Conservation (phyloP, 257 asterid species). For the Osmanthus fragrans region DNA sequence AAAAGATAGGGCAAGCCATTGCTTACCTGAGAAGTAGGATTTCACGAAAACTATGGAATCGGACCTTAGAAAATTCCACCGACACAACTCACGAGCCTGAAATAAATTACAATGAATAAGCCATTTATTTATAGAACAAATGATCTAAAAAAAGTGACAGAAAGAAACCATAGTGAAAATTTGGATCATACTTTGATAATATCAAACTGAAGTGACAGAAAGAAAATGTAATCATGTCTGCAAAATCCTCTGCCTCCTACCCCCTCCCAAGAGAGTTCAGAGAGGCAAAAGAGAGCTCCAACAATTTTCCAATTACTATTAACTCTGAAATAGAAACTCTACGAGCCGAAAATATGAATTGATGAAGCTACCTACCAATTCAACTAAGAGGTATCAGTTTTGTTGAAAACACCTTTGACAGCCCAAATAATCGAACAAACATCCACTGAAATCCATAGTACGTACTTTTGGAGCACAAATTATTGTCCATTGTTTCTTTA, state of each 20-base stretch:
- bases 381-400: neutral
- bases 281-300: neutral
- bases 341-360: neutral
- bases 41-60: no score
- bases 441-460: no score
- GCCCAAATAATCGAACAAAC: no score
- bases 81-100: no score
- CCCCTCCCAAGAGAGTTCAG: neutral
- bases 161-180: constrained; percentile 12
- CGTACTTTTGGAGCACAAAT: no score
- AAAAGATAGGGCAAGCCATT: no score
- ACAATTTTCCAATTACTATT: neutral
- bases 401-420: constrained; percentile 1
- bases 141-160: no score
- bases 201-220: neutral
- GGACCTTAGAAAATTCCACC: no score
- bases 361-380: neutral
- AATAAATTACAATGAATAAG: no score
- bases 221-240: neutral
- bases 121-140: no score
- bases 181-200: neutral
- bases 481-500: no score
- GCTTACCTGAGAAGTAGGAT: no score
- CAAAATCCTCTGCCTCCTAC: neutral
- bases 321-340: neutral